These are phyloP conservation scores for Fraxinus anomala DNA, from an alignment of 257 asterid genomes.

Conservation along the genomic window DNA sequence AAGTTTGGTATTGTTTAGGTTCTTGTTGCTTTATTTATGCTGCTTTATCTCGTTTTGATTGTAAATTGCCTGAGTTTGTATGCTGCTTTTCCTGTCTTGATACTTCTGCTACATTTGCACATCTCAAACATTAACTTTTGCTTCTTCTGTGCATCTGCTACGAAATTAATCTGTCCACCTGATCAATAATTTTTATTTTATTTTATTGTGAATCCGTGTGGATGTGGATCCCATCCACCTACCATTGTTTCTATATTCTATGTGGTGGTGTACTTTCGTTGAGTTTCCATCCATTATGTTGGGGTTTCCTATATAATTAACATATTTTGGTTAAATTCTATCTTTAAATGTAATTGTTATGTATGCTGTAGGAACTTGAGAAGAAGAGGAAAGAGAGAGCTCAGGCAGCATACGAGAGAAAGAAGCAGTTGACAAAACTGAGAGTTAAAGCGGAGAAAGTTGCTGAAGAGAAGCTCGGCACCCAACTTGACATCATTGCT, in stretches of 20 bases:
- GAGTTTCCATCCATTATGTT: neutral
- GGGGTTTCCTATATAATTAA: neutral
- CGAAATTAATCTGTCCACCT: neutral
- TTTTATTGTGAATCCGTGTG: neutral
- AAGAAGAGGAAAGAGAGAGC: conserved; percentile 90
- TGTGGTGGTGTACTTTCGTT: neutral
- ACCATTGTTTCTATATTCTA: neutral
- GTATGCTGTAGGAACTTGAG: conserved; percentile 64
- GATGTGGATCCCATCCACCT: neutral
- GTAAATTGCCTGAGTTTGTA: neutral
- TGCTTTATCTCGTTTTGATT: no score
- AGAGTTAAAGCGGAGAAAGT: conserved; percentile 74
- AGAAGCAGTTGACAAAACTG: conserved; percentile 71
- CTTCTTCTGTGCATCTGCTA: neutral
- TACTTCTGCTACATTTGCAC: neutral
- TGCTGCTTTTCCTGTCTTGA: neutral
- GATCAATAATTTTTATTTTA: neutral
- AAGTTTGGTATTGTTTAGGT: no score
- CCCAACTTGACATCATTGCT: conserved; percentile 70
- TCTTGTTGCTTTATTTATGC: no score
- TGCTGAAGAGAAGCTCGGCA: conserved; percentile 80
- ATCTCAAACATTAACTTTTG: neutral
- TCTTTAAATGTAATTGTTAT: neutral
- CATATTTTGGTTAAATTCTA: neutral
- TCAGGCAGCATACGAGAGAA: conserved; percentile 72